These are phyloP conservation scores for Cladosporium austrohemisphaericum DNA, from an alignment of 2,329 filamentous ascomycete genomes.

Conservation along the genomic window DNA sequence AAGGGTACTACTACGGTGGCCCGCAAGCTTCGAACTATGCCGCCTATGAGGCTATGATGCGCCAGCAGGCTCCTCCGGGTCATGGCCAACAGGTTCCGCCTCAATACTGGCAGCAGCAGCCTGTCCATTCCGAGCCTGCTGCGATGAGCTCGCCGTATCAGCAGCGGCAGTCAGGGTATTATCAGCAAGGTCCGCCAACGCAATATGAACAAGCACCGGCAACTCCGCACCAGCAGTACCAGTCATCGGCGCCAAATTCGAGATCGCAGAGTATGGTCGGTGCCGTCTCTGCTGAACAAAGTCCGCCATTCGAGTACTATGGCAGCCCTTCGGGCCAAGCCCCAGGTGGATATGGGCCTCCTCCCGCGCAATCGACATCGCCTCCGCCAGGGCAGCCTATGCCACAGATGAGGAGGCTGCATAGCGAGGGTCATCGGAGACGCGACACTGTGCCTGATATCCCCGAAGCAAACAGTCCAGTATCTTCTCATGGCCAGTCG, in stretches of 20 bases:
- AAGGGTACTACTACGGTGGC: neutral
- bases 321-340: neutral
- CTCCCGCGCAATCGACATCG: neutral
- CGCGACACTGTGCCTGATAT: conserved; percentile 6
- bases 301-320: neutral
- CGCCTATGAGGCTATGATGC: conserved; percentile 21
- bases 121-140: neutral
- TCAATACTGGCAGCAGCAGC: conserved; percentile 9
- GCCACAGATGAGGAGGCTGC: conserved; percentile 6
- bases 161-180: neutral
- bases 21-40: conserved; percentile 15
- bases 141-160: conserved; percentile 13
- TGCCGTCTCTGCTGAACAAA: neutral
- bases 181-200: conserved; percentile 3
- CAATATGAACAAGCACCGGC: too few relatives aligned
- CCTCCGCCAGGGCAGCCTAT: neutral
- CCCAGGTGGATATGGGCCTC: neutral
- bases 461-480: conserved; percentile 5
- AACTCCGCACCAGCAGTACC: neutral
- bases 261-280: conserved; percentile 3
- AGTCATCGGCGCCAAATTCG: neutral
- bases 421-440: conserved; percentile 1
- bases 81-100: conserved; percentile 3
- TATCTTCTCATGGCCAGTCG: neutral
- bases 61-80: conserved; percentile 19